phyloP scores from a whole-genome alignment of 805 yeast genomes.

The Grigorovia jiainica region DNA sequence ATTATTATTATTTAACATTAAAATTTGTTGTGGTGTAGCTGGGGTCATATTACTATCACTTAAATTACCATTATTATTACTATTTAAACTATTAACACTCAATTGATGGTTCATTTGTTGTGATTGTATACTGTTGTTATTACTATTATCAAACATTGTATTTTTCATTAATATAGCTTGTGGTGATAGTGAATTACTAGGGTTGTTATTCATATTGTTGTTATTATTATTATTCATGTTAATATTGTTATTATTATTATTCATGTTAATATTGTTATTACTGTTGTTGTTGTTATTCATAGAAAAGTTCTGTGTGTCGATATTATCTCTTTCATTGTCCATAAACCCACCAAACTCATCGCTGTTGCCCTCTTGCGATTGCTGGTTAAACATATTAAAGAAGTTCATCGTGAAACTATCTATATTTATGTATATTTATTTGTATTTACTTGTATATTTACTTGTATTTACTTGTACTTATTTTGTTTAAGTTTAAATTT shows the following conservation, averaged over 20 bases:
- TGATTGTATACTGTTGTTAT: constrained; percentile 19
- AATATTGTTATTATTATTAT: not conserved
- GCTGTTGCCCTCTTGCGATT: not conserved
- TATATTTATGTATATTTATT: too few relatives aligned
- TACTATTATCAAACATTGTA: constrained; percentile 14
- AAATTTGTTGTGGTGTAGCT: constrained; percentile 21
- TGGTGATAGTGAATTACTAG: constrained; percentile 17
- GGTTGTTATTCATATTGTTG: not conserved
- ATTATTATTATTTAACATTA: constrained; percentile 8
- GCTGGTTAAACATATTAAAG: constrained; percentile 5
- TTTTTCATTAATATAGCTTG: constrained; percentile 27
- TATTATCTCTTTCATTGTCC: not conserved
- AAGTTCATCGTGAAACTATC: constrained; percentile 11
- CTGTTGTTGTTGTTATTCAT: constrained; percentile 1
- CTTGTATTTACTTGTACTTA: too few relatives aligned
- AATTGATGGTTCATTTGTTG: constrained; percentile 19
- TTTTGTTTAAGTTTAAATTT: not conserved
- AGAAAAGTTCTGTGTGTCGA: not conserved
- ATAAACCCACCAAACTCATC: not conserved
- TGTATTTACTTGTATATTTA: too few relatives aligned
- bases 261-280: not conserved
- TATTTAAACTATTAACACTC: constrained; percentile 2
- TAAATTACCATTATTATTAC: not conserved
- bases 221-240: constrained; percentile 1
- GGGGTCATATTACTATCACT: constrained; percentile 6